A percentile compares a stretch with the other conserved stretches of the same genome.
Conservation (phyloP, 768 basidiomycete species). For the Mycena capillaripes region DNA sequence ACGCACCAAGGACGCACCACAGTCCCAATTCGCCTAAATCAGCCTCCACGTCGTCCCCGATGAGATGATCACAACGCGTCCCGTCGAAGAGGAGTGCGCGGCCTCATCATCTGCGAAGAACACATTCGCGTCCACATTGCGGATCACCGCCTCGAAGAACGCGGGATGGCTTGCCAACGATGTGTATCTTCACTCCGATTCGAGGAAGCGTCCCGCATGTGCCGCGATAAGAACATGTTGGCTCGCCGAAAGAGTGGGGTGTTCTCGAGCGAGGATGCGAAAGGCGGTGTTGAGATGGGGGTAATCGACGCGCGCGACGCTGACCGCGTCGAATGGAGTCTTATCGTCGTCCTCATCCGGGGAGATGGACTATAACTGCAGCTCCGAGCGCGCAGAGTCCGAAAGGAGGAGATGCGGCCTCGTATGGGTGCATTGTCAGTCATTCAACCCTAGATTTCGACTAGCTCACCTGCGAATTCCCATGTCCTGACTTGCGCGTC, state of each 20-base stretch:
- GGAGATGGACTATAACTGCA: constrained; percentile 31
- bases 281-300: constrained; percentile 74
- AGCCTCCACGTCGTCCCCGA: constrained; percentile 77
- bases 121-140: constrained; percentile 47
- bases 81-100: background rate
- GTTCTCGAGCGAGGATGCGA: constrained; percentile 68
- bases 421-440: constrained; percentile 7
- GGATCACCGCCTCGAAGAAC: constrained; percentile 73
- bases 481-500: constrained; percentile 55
- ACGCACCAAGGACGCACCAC: constrained; percentile 73
- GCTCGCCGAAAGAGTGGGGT: constrained; percentile 14
- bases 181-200: constrained; percentile 46
- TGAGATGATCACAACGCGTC: constrained; percentile 66
- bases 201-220: constrained; percentile 62
- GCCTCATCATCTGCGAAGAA: background rate
- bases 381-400: constrained; percentile 60
- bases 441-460: constrained; percentile 6
- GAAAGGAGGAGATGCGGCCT: constrained; percentile 74
- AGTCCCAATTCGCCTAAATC: constrained; percentile 78
- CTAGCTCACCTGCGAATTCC: constrained; percentile 56
- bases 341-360: constrained; percentile 20
- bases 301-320: constrained; percentile 68
- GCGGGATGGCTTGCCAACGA: constrained; percentile 76
- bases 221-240: constrained; percentile 63
- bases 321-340: constrained; percentile 66